Evolutionary conservation across 768 basidiomycete species (phyloP), one percentile per base, ranked within the genome.

Genomic region (Cubamyces sp.): DNA sequence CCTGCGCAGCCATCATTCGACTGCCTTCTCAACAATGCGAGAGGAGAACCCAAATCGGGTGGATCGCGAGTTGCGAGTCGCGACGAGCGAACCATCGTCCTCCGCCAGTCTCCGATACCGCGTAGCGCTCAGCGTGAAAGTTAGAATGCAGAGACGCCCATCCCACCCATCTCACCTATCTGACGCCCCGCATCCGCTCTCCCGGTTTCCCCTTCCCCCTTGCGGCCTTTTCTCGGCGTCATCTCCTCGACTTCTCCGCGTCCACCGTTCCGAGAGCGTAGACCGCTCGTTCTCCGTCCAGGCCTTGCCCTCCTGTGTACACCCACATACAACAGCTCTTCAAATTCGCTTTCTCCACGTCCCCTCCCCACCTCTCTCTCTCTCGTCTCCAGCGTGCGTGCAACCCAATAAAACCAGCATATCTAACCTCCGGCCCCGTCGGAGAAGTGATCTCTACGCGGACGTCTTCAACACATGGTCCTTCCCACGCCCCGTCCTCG

Each of bases 1-100:
- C 46, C n/a, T 26, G 25, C 56, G 46, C 56, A 57, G 56, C 56
- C 37, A 57, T 57, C 56, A 49, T 21, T 39, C 46, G 47, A n/a
- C 56, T 16, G 56, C 39, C 37, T 57, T 57, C 47, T 41, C 47
- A 57, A 21, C 56, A 50, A 57, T 19, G 46, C 42, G 39, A 39
- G 15, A 46, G 43, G 26, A 3, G 42, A 5, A 4, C 52, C 23
- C 40, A 39, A 16, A 40, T 52, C n/a, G n/a, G 51, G 51, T 30
- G 51, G 15, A 19, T n/a, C 19, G 51, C 39, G 51, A 30, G 4
- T 3, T 3, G 28, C 28, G 28, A 30, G 28, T n/a, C n/a, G n/a
- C n/a, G n/a, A n/a, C n/a, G n/a, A n/a, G n/a, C n/a, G n/a, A n/a
- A n/a, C n/a, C n/a, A n/a, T n/a, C n/a, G n/a, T 30, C 47, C 25